phyloP scores from a whole-genome alignment of 2,329 filamentous ascomycete species.

The Calonectria hawksworthii region DNA sequence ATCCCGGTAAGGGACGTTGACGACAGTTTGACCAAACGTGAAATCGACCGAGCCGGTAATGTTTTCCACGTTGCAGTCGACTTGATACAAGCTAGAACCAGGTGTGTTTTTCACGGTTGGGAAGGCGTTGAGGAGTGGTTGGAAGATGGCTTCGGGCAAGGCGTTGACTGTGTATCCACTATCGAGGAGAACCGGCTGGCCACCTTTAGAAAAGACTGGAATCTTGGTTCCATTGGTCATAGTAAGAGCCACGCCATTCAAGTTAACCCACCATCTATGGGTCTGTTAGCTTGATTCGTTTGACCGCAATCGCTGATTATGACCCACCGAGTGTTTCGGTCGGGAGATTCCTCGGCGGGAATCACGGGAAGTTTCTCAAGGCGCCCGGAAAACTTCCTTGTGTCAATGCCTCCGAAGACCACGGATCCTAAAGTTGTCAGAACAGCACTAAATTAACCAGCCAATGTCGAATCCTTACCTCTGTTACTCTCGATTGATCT shows the following conservation, averaged over 20 bases:
- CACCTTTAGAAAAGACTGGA: slow-evolving; percentile 58
- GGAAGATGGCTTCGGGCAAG: slow-evolving; percentile 70
- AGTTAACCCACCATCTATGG: slow-evolving; percentile 57
- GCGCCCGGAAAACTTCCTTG: slow-evolving; percentile 66
- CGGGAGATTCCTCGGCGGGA: slow-evolving; percentile 53
- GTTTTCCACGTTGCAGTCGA: slow-evolving; percentile 57
- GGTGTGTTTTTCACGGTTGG: slow-evolving; percentile 59
- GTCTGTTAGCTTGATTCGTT: slow-evolving; percentile 7
- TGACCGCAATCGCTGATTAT: not conserved
- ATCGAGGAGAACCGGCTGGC: slow-evolving; percentile 70
- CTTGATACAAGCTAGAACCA: slow-evolving; percentile 60
- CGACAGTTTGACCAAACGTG: slow-evolving; percentile 59
- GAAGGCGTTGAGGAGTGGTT: slow-evolving; percentile 58
- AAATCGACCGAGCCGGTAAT: slow-evolving; percentile 61
- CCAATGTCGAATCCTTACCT: slow-evolving; percentile 21
- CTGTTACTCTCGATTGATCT: slow-evolving; percentile 48
- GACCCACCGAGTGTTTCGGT: slow-evolving; percentile 48
- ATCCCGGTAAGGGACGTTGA: slow-evolving; percentile 62
- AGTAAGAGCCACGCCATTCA: slow-evolving; percentile 54
- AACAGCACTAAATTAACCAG: not conserved
- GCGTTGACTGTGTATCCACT: slow-evolving; percentile 78
- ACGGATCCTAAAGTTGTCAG: slow-evolving; percentile 40
- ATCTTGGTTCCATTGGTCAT: slow-evolving; percentile 53
- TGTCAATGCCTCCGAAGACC: slow-evolving; percentile 71
- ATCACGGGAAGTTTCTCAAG: slow-evolving; percentile 71